Conservation (phyloP, 495 filamentous ascomycete genomes). For the Tuber umbilicatum region DNA sequence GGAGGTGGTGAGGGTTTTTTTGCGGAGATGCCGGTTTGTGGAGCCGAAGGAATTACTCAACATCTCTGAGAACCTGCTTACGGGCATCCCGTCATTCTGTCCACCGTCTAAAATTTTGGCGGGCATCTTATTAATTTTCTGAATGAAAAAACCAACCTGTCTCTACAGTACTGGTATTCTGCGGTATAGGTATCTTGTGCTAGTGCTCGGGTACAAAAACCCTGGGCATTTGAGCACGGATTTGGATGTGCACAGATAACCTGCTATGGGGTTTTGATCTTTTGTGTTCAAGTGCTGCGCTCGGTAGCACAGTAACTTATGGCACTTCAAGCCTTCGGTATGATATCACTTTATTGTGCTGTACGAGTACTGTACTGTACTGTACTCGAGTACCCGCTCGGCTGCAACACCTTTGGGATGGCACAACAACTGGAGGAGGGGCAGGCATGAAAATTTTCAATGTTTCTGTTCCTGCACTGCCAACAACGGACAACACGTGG, state of each 20-base stretch:
- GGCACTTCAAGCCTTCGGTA: too few species aligned
- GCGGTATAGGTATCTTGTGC: too few species aligned
- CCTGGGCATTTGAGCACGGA: too few species aligned
- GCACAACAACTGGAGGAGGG: background rate
- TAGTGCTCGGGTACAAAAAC: too few species aligned
- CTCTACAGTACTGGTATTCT: too few species aligned
- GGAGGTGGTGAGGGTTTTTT: background rate
- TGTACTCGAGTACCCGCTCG: background rate
- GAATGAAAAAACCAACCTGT: too few species aligned
- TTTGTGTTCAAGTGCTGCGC: too few species aligned
- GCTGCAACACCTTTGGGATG: background rate
- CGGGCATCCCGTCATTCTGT: background rate
- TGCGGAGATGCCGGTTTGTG: background rate
- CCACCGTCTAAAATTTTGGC: background rate
- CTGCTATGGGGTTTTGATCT: too few species aligned
- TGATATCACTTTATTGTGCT: too few species aligned
- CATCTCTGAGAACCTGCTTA: background rate
- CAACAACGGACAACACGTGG: background rate
- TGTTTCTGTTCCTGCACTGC: background rate
- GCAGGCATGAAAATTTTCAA: background rate
- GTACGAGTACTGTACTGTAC: too few species aligned
- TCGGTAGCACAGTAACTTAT: too few species aligned
- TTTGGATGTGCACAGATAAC: too few species aligned
- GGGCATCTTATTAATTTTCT: background rate
- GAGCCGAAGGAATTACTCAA: background rate